phyloP scores from a whole-genome alignment of 1,284 basidiomycete species.

The Pulveroboletus sp. region DNA sequence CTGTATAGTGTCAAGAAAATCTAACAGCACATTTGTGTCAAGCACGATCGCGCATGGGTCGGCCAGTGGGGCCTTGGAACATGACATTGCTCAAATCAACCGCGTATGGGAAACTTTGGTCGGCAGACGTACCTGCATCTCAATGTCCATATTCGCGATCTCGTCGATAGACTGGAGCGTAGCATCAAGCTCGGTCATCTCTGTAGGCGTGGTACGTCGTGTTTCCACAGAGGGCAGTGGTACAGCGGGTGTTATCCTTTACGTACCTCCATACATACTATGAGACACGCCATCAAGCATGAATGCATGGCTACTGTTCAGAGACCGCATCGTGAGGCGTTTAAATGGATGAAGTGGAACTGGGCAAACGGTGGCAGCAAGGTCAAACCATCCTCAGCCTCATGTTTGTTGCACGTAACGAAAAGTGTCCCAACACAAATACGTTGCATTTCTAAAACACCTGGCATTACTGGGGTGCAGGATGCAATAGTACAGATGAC shows the following conservation, averaged over 20 bases:
- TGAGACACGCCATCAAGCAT: background rate
- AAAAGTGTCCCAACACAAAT: background rate
- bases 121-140: constrained; percentile 50
- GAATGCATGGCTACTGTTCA: background rate
- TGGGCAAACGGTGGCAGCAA: background rate
- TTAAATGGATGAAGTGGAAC: background rate
- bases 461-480: constrained; percentile 15
- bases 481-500: constrained; percentile 25
- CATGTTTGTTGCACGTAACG: background rate
- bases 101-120: background rate
- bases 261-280: constrained; percentile 10
- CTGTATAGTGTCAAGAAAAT: constrained; percentile 57
- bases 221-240: background rate
- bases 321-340: constrained; percentile 2
- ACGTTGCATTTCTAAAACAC: background rate
- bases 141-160: constrained; percentile 60
- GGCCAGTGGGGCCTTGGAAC: constrained; percentile 36
- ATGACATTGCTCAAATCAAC: background rate
- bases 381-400: background rate
- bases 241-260: background rate
- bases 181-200: constrained; percentile 22
- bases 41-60: constrained; percentile 51
- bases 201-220: constrained; percentile 3
- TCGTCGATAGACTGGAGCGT: constrained; percentile 50
- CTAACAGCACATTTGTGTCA: constrained; percentile 72